phyloP scores from a whole-genome alignment of 352 stramenopile species.

The Phytophthora quininea region DNA sequence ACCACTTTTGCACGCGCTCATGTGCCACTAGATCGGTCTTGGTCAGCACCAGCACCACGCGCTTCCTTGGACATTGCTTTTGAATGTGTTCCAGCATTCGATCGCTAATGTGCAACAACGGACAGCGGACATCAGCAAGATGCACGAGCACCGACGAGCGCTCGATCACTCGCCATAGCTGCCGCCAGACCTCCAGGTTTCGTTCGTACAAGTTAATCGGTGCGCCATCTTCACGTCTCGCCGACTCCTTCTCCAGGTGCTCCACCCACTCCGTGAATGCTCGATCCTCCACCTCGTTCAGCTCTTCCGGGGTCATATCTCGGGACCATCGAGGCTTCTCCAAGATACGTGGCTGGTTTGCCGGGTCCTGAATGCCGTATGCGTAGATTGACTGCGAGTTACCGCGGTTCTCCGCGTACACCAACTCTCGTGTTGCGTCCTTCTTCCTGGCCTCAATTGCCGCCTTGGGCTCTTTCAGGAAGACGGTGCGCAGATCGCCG shows the following conservation, averaged over 20 bases:
- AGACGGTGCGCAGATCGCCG: conserved; percentile 73
- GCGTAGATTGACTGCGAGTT: conserved; percentile 79
- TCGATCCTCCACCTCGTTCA: conserved; percentile 55
- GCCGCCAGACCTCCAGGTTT: conserved; percentile 84
- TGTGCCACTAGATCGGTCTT: conserved; percentile 97
- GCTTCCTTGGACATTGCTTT: conserved; percentile 73
- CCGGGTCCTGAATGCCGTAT: conserved; percentile 57
- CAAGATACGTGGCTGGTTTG: conserved; percentile 72
- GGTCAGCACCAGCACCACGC: conserved; percentile 98
- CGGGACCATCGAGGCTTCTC: conserved; percentile 66
- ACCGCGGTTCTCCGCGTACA: conserved; percentile 62
- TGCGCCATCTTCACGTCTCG: conserved; percentile 16
- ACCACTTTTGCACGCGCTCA: conserved; percentile 91
- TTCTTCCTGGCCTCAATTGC: conserved; percentile 69
- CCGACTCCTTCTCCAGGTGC: conserved; percentile 35
- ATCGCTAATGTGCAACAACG: conserved; percentile 75
- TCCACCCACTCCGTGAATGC: conserved; percentile 67
- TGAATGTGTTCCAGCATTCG: conserved; percentile 61
- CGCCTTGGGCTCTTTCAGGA: conserved; percentile 62
- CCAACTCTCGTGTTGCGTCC: conserved; percentile 67
- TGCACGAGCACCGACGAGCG: conserved; percentile 80
- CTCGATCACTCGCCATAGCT: conserved; percentile 85
- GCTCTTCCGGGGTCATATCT: conserved; percentile 69
- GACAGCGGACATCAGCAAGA: conserved; percentile 73
- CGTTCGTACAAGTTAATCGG: conserved; percentile 79